Evolutionary conservation across 306 rosid genomes (phyloP), one percentile per base, ranked within the genome.

Genomic region (Gastrolobium villosum): DNA sequence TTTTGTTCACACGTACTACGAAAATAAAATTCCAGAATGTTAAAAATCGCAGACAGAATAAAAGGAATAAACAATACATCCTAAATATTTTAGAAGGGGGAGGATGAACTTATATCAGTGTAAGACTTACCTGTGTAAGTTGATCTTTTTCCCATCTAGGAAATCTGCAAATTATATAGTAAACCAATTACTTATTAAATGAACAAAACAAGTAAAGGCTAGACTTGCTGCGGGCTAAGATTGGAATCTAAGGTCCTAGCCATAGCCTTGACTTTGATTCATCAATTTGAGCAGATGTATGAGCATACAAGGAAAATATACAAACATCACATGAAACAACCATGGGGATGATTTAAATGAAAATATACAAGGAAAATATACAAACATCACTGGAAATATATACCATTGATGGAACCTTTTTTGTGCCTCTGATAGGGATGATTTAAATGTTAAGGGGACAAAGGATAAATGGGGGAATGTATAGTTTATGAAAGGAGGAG

Each of bases 1-100:
- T 60, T 52, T 60, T 52, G 60, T 20, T 68, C 77, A 34, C 37
- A 13, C 56, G 72, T 56, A 11, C 80, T 65, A 66, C n/a, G 45
- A 62, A 76, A 65, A 75, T 81, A 52, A 34, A 61, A 69, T 57
- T 67, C 53, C 70, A 53, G 37, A 60, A 28, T 6, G 36, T 60
- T 9, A 70, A 28, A 53, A 53, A 79, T 11, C 4, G 48, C 70
- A 75, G 39, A 20, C 26, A 20, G 26, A 20, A 20, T 20, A 20
- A 20, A 20, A 20, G 26, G 26, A 20, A 20, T 20, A 20, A 20
- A 20, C 1, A 20, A 20, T 20, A 20, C 1, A 20, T 20, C 26
- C 26, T 20, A 20, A 20, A 20, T 20, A 20, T n/a, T n/a, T n/a
- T n/a, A 20, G 26, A 20, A 20, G 26, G 26, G 26, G 26, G 26